These are phyloP conservation scores for Obba rivulosa DNA, from an alignment of 768 basidiomycete species.

Conservation along the genomic window DNA sequence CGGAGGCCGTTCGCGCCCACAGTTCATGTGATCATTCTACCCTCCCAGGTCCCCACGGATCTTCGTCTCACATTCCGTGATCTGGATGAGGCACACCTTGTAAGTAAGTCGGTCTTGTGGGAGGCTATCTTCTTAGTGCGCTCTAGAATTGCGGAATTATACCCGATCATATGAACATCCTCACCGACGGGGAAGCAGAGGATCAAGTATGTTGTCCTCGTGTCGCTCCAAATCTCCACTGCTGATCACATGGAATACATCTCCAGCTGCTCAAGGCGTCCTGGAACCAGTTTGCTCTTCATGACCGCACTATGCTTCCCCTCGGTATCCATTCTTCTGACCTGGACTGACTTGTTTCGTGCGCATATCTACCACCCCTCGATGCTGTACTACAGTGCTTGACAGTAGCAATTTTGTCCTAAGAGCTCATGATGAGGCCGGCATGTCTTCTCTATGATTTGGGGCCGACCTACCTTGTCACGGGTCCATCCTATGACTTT, in stretches of 20 bases:
- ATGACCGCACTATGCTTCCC: slow-evolving; percentile 30
- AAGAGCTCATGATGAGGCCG: no score
- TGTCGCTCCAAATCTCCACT: background rate
- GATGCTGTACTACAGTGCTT: no score
- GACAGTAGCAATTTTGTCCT: no score
- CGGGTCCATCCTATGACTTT: no score
- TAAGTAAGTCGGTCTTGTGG: slow-evolving; percentile 26
- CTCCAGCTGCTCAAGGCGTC: slow-evolving; percentile 44
- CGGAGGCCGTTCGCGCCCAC: slow-evolving; percentile 66
- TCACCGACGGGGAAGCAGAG: slow-evolving; percentile 51
- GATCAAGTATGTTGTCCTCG: slow-evolving; percentile 45
- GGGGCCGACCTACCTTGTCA: no score
- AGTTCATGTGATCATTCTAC: slow-evolving; percentile 68
- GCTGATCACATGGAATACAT: background rate
- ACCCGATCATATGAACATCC: slow-evolving; percentile 76
- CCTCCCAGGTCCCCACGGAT: slow-evolving; percentile 70
- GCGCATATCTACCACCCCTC: no score
- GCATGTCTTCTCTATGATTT: no score
- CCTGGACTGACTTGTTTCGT: slow-evolving; percentile 1
- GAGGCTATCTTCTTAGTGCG: slow-evolving; percentile 1
- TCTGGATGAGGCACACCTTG: slow-evolving; percentile 58
- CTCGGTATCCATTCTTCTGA: slow-evolving; percentile 33
- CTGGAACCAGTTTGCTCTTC: slow-evolving; percentile 44
- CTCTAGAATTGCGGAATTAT: slow-evolving; percentile 38
- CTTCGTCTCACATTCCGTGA: slow-evolving; percentile 62